phyloP scores from a whole-genome alignment of 345 rosid genomes.

The Syzygium jambos region DNA sequence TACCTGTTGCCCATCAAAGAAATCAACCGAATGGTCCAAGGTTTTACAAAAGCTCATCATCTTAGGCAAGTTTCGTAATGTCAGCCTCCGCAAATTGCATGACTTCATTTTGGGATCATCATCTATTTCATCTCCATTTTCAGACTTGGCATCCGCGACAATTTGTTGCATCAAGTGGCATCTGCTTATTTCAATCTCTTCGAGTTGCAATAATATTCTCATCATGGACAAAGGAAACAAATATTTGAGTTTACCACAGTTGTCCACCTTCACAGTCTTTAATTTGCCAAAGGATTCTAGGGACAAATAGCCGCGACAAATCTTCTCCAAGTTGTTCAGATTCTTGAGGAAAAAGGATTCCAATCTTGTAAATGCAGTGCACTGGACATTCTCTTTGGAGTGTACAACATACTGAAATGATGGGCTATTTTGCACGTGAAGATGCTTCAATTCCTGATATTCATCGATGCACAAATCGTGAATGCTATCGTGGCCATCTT shows the following conservation, averaged over 20 bases:
- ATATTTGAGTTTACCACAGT: not conserved
- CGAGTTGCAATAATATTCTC: not conserved
- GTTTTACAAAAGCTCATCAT: not conserved
- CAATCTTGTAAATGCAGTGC: not conserved
- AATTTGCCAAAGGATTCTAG: not conserved
- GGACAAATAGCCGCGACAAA: not conserved
- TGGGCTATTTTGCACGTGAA: not conserved
- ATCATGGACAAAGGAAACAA: not conserved
- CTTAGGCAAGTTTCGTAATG: not conserved
- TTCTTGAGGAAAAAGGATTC: not conserved
- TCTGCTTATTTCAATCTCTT: too few species aligned
- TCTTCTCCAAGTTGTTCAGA: not conserved
- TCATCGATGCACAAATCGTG: not conserved
- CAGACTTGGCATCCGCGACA: not conserved
- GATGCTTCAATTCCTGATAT: not conserved
- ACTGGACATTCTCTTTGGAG: not conserved
- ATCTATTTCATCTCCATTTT: not conserved
- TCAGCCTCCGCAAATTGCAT: not conserved
- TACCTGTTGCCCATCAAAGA: not conserved
- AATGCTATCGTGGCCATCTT: not conserved
- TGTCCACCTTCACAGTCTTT: not conserved
- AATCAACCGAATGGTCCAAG: not conserved
- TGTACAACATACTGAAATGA: not conserved
- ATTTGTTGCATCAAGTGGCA: not conserved
- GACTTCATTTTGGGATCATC: not conserved